Evolutionary conservation across 306 rosid species (phyloP).

Genomic region (Ormosia semicastrata): DNA sequence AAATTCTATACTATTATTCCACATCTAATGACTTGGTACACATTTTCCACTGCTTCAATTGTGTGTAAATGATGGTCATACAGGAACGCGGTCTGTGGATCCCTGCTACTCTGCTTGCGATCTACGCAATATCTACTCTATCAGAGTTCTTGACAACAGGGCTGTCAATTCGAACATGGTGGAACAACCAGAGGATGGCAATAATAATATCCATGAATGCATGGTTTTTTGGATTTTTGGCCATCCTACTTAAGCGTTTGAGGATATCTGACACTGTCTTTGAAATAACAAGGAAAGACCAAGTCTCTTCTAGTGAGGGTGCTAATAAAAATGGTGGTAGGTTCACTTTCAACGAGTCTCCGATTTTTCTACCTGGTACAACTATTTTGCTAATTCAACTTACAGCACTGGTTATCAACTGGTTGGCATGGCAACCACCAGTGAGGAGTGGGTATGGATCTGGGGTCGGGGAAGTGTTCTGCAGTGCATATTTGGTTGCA

Average conservation of each 20-base stretch:
- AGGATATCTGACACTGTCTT: conserved; percentile 47
- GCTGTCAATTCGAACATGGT: conserved; percentile 58
- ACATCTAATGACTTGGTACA: not conserved
- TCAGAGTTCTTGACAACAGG: conserved; percentile 29
- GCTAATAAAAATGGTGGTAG: conserved; percentile 23
- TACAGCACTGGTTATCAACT: conserved; percentile 25
- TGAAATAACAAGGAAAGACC: conserved; percentile 53
- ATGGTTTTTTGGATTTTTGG: conserved; percentile 47
- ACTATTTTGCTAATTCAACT: conserved; percentile 56
- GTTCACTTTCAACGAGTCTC: conserved; percentile 55
- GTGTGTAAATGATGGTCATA: not conserved
- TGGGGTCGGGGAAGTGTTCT: conserved; percentile 45
- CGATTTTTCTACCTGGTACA: conserved; percentile 50
- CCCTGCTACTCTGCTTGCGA: conserved; percentile 13
- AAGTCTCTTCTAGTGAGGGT: not conserved
- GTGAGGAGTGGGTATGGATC: conserved; percentile 27
- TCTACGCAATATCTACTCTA: conserved; percentile 24
- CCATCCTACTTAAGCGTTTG: conserved; percentile 26
- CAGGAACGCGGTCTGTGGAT: conserved; percentile 38
- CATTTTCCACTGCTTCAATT: not conserved
- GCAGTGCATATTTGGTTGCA: conserved; percentile 42
- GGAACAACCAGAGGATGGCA: conserved; percentile 60
- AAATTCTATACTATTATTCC: too few species aligned
- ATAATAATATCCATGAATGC: conserved; percentile 41
- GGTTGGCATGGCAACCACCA: conserved; percentile 10